Base-by-base conservation (phyloP, 306 rosid species). In the Dryas octopetala region DNA sequence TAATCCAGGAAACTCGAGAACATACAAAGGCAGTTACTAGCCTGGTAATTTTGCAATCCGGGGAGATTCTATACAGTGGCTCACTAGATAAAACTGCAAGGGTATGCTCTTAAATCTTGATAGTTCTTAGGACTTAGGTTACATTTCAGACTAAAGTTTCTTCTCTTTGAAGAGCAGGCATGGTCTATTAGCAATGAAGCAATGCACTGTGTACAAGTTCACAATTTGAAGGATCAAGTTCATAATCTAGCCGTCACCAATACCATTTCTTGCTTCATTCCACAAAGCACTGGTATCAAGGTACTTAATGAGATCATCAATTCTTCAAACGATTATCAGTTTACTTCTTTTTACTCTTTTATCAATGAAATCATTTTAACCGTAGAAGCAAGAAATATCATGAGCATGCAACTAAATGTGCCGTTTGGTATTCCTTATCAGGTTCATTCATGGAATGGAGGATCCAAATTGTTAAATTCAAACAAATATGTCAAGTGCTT, bases 181-280 rank as follows among this genome's bases (percentile, higher is more conserved):
- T 92, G 98, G 98, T 85, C 95, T 66, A 63, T 91, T 28, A 89
- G 88, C 67, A 84, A 86, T 74, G 80, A 83, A 68, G 74, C 53
- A 68, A 79, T 90, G 58, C 79, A 87, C 66, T 87, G 91, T 62
- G 75, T 82, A 53, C 89, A 88, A 83, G 87, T 86, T 62, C 88
- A 84, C 44, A 95, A 94, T 45, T 81, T 87, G 96, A 94, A 91
- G 88, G 98, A 88, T 71, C 98, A 90, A 65, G 85, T 94, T 82
- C 95, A 87, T 71, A 88, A 83, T 69, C 70, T 91, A 55, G 85
- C 78, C 41, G 83, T 91, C 73, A 70, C 83, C 67, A 80, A 85
- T 26, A 82, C 78, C 74, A 53, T 83, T 75, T 79, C 82, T 49
- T 90, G 93, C 88, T 89, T 87, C 90, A 84, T 88, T 79, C 86